Evolutionary conservation across 768 basidiomycete species (phyloP).

Genomic region (Hortiboletus campestris): DNA sequence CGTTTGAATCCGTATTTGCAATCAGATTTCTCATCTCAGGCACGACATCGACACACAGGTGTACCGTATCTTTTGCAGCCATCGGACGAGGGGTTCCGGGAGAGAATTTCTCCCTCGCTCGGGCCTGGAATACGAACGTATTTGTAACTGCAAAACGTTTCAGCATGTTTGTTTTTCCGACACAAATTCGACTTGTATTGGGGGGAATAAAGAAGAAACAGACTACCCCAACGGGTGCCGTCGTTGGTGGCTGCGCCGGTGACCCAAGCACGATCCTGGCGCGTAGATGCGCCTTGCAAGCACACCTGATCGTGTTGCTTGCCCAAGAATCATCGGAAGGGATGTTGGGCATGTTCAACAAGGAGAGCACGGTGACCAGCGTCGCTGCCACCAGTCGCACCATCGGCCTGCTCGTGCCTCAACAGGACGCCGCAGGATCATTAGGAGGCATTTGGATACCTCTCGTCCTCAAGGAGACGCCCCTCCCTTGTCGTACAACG

Average conservation of each 20-base stretch:
- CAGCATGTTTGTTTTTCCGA: too few relatives aligned
- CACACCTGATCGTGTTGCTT: slow-evolving; percentile 54
- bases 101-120: too few relatives aligned
- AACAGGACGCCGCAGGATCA: slow-evolving; percentile 34
- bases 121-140: too few relatives aligned
- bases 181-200: too few relatives aligned
- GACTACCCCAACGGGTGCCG: slow-evolving; percentile 62
- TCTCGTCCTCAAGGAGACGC: slow-evolving; percentile 67
- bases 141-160: too few relatives aligned
- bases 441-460: slow-evolving; percentile 67
- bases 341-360: slow-evolving; percentile 49
- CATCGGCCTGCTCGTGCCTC: slow-evolving; percentile 65
- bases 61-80: too few relatives aligned
- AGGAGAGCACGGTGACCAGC: slow-evolving; percentile 38
- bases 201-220: too few relatives aligned
- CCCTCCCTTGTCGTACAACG: slow-evolving; percentile 63
- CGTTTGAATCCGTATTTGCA: too few relatives aligned
- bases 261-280: slow-evolving; percentile 79
- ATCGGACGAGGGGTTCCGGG: too few relatives aligned
- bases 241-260: slow-evolving; percentile 68
- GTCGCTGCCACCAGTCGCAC: slow-evolving; percentile 60
- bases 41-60: too few relatives aligned
- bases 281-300: slow-evolving; percentile 75
- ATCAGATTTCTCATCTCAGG: too few relatives aligned
- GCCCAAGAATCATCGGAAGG: slow-evolving; percentile 49